Evolutionary conservation across 2,329 filamentous ascomycete genomes (phyloP).

Genomic region (Cladosporium sp.): DNA sequence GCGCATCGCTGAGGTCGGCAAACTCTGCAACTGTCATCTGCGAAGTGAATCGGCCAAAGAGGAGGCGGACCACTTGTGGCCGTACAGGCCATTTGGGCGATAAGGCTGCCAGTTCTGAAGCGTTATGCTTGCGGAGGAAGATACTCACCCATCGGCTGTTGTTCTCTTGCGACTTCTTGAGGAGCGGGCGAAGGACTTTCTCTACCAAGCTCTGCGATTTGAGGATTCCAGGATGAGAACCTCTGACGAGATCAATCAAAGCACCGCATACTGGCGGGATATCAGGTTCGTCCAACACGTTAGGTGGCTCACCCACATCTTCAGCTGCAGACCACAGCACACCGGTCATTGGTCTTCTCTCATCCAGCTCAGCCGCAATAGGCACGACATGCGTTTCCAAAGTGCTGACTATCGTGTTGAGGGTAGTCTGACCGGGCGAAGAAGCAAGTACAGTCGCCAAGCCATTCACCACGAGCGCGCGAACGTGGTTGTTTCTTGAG

Average conservation of each 20-base stretch:
- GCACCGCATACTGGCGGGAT: not conserved
- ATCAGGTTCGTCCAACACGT: not conserved
- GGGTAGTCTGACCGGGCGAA: conserved; percentile 12
- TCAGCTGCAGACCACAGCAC: conserved; percentile 30
- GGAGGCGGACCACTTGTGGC: not conserved
- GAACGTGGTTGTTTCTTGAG: conserved; percentile 36
- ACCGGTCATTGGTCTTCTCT: conserved; percentile 29
- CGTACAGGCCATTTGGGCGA: not conserved
- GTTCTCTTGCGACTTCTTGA: not conserved
- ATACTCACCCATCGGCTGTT: not conserved
- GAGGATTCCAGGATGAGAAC: not conserved
- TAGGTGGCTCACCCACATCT: not conserved
- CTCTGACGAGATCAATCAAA: not conserved
- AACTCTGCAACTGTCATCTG: not conserved
- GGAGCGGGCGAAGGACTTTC: not conserved
- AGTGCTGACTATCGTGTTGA: conserved; percentile 19
- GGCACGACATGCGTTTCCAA: conserved; percentile 30
- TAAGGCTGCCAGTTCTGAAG: not conserved
- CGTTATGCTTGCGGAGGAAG: not conserved
- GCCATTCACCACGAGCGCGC: conserved; percentile 30
- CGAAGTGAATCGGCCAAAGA: not conserved
- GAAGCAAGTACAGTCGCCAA: conserved; percentile 29
- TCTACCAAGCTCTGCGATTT: not conserved
- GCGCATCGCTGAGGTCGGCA: not conserved
- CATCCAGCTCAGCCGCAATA: conserved; percentile 33